These are phyloP conservation scores for Linaria vulgaris DNA, from an alignment of 257 asterid genomes.

Conservation along the genomic window DNA sequence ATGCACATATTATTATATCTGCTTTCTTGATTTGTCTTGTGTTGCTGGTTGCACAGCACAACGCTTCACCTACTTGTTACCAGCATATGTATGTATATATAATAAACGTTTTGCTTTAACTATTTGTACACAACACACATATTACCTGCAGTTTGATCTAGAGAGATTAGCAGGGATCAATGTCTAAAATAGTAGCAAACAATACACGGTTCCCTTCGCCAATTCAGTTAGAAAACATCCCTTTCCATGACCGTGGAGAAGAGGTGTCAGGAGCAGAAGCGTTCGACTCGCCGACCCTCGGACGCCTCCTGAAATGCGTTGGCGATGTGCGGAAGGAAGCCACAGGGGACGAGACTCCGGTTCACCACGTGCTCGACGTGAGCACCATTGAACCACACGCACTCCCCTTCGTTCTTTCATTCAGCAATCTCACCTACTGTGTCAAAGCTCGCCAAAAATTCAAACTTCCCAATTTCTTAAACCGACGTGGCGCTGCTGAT, in stretches of 20 bases:
- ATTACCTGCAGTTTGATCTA: too few relatives aligned
- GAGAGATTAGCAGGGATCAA: not conserved
- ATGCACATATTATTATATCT: slow-evolving; percentile 14
- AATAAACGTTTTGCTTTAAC: not conserved
- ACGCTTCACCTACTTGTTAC: slow-evolving; percentile 41
- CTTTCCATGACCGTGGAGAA: slow-evolving; percentile 24
- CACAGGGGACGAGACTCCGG: slow-evolving; percentile 81
- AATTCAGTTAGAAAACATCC: slow-evolving; percentile 21
- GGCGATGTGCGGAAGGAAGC: slow-evolving; percentile 57
- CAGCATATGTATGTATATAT: slow-evolving; percentile 3
- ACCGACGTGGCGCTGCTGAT: too few relatives aligned
- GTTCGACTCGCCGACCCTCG: slow-evolving; percentile 39
- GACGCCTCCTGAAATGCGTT: slow-evolving; percentile 44
- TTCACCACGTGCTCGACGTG: slow-evolving; percentile 63
- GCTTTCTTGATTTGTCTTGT: slow-evolving; percentile 12
- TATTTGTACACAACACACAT: not conserved
- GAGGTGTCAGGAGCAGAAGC: slow-evolving; percentile 23
- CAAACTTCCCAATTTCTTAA: slow-evolving; percentile 3
- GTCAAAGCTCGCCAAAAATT: slow-evolving; percentile 36
- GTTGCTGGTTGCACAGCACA: slow-evolving; percentile 22
- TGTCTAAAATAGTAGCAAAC: slow-evolving; percentile 32
- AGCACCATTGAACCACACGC: slow-evolving; percentile 31
- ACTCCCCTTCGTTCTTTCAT: slow-evolving; percentile 59
- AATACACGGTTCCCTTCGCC: slow-evolving; percentile 24
- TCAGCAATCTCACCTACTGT: slow-evolving; percentile 56